Base-by-base conservation (phyloP, 495 filamentous ascomycete genomes). In the Aspergillus affinis region DNA sequence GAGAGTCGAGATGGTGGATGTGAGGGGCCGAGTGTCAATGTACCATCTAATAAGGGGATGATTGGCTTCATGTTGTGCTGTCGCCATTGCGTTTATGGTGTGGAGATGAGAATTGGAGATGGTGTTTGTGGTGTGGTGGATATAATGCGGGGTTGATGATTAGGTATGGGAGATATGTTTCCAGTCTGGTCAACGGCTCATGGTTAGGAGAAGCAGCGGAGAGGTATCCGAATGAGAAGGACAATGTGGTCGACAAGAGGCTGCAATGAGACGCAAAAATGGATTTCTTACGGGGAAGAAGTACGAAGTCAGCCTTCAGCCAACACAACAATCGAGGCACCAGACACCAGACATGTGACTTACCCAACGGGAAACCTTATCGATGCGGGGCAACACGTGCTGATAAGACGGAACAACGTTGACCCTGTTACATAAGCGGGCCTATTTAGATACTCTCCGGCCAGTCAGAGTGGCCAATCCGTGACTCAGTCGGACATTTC, bases 1-100 rank as follows among this genome's bases (percentile, higher is more conserved):
- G 10, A 81, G 75, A 21, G 69, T 53, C 6, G 68, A 47, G 3
- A 65, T 69, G 21, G 66, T 62, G 46, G 61, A 36, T 21, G 75
- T 72, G 64, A 75, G 68, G 4, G 58, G 56, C n/a, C 78, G 72
- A 18, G 69, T 72, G 61, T 81, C 77, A 49, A 79, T 75, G 63
- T 78, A 81, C 76, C 78, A 80, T 56, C 77, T 63, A 7, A 57
- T 59, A 21, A 76, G 60, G 26, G 47, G 6, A 41, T 51, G 19
- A 3, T 50, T n/a, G 30, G 29, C 2, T 18, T 23, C 23, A 23
- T 54, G 10, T 51, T 53, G 57, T 57, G n/a, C 27, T n/a, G 17
- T 8, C 30, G 27, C 18, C 52, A 54, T 54, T 41, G 36, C 21
- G 18, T 54, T 45, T 46, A 6, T 19, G 1, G 46, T n/a, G 9